phyloP scores from a whole-genome alignment of 2,329 filamentous ascomycete genomes.

The Trichoderma semiorbis region DNA sequence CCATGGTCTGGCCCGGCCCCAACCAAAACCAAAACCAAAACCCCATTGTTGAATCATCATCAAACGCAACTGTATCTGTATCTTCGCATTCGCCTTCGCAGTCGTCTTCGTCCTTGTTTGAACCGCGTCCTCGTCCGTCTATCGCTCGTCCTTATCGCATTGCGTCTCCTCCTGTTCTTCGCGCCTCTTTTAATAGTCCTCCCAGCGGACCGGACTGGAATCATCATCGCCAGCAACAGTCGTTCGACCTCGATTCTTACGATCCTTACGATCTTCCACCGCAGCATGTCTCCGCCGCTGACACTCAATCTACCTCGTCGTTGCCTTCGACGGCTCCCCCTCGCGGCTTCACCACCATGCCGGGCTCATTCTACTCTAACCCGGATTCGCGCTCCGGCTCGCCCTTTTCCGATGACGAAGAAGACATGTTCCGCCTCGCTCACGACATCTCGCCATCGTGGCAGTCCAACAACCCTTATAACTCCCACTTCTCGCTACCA shows the following conservation, averaged over 20 bases:
- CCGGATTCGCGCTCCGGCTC: background rate
- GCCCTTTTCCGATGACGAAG: conserved; percentile 12
- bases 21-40: conserved; percentile 17
- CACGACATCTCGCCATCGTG: background rate
- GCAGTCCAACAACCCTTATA: background rate
- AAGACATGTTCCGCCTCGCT: conserved; percentile 5
- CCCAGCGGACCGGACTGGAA: background rate
- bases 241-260: background rate
- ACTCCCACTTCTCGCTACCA: background rate
- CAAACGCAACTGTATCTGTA: background rate
- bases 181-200: background rate
- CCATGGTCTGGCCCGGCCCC: conserved; percentile 37
- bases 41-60: background rate
- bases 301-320: background rate
- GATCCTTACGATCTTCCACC: background rate
- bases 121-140: conserved; percentile 3
- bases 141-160: conserved; percentile 1
- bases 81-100: background rate
- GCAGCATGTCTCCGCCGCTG: background rate
- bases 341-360: background rate
- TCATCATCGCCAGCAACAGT: conserved; percentile 6
- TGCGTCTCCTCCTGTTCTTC: background rate
- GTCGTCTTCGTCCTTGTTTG: background rate
- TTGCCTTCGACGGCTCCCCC: background rate
- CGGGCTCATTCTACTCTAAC: background rate